Base-by-base conservation (phyloP, 169 alveolate genomes). In the Eimeria maxima region DNA sequence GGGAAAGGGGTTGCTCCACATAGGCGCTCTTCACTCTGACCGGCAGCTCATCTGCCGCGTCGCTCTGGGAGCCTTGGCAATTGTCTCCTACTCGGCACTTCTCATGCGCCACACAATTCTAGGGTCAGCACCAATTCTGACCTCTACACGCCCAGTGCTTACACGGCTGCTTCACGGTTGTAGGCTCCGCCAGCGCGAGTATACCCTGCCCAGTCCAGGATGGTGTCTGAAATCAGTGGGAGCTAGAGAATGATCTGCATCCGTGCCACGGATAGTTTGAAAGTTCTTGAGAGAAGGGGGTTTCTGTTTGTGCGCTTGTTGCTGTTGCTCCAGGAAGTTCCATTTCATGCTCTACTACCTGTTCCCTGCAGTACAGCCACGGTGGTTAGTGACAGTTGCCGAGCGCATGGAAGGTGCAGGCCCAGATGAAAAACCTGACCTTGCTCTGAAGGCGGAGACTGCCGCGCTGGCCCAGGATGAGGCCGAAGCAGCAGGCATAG, bases 1-100 rank as follows among this genome's bases (percentile, higher is more conserved):
- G 99, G 99, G 99, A 22, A 99, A 99, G 97, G 99, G 99, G 47
- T 96, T 99, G 95, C 97, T 99, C 80, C 99, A 99, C 16, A 96
- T 99, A 42, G 97, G 98, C 88, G 99, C 99, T 16, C 96, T 99
- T 74, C 99, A 99, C 97, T 97, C 99, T 47, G 99, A 99, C 96
- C 99, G 99, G 57, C 98, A 98, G 96, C 98, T 99, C 88, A 97
- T 99, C 81, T 98, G 98, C 93, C 98, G 98, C 95, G 99, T 98
- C 13, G 98, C 99, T n/a, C 97, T 99, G 88, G 99, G 99, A 6
- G 99, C 99, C 20, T 97, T 99, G 33, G 94, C 99, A 53, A 97
- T 99, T 45, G 98, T 98, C 80, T 87, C 99, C 33, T 98, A 98
- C 96, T 97, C 99, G 50, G 98, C 98, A 84, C 98, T 99, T 55